Evolutionary conservation across 176 grass and related monocot genomes (phyloP).

Genomic region (Eremochloa ophiuroides): DNA sequence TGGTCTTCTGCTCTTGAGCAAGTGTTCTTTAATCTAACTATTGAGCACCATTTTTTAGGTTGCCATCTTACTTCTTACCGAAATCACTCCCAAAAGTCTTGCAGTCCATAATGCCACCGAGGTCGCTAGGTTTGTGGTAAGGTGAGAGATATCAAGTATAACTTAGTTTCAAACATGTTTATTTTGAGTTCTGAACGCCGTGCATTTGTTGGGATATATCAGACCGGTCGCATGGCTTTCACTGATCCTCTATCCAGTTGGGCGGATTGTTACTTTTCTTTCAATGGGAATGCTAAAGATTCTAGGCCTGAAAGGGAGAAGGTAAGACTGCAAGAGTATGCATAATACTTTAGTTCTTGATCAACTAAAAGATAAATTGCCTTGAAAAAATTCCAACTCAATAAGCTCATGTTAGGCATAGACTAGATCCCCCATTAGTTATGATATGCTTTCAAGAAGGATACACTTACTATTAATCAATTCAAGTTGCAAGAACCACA

Average conservation of each 20-base stretch:
- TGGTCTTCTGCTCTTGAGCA: slow-evolving; percentile 15
- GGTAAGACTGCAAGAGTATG: slow-evolving; percentile 51
- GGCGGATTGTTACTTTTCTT: slow-evolving; percentile 79
- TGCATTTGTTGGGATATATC: slow-evolving; percentile 54
- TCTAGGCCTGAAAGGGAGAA: slow-evolving; percentile 91
- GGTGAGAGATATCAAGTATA: slow-evolving; percentile 49
- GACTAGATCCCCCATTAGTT: background rate
- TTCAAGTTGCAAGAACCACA: background rate
- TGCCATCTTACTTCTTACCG: slow-evolving; percentile 84
- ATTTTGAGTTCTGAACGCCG: slow-evolving; percentile 9
- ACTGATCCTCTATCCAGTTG: slow-evolving; percentile 88
- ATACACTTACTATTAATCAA: background rate
- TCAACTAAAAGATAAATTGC: background rate
- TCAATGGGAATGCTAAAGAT: slow-evolving; percentile 98
- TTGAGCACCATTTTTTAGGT: slow-evolving; percentile 47
- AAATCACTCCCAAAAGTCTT: slow-evolving; percentile 98
- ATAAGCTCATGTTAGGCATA: background rate
- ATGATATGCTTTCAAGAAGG: background rate
- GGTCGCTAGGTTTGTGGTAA: slow-evolving; percentile 92
- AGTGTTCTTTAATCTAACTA: background rate
- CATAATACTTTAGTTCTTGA: slow-evolving; percentile 3
- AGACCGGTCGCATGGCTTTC: slow-evolving; percentile 98
- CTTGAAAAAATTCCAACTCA: background rate
- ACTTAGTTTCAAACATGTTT: background rate
- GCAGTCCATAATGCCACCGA: slow-evolving; percentile 93